A percentile compares a stretch with the other conserved stretches of the same genome.
Evolutionary conservation across 345 rosid species (phyloP).

Genomic region (Conringia planisiliqua): DNA sequence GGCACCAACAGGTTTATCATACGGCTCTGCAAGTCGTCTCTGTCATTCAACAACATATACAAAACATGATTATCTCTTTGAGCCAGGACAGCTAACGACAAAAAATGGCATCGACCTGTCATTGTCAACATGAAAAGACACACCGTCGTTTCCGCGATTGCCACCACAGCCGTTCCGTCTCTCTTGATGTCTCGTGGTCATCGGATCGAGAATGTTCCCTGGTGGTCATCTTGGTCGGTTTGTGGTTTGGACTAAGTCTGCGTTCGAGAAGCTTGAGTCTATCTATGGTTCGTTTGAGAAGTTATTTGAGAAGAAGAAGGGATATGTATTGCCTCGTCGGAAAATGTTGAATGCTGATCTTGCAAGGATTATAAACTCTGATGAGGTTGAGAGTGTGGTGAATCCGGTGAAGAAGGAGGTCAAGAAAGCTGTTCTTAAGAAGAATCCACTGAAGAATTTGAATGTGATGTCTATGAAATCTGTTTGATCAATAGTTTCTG

Average conservation of each 20-base stretch:
- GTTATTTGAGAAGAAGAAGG: conserved; percentile 68
- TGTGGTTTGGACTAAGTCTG: background rate
- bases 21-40: no score
- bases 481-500: no score
- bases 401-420: background rate
- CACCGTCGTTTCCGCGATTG: no score
- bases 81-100: no score
- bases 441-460: background rate
- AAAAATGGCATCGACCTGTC: no score
- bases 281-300: conserved; percentile 59
- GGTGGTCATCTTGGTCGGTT: background rate
- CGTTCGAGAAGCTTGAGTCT: background rate
- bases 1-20: no score
- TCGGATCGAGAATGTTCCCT: background rate
- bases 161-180: no score
- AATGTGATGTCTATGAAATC: no score
- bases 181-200: no score
- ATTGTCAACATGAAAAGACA: no score
- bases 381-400: background rate
- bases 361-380: background rate
- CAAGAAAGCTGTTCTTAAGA: background rate
- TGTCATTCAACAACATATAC: no score
- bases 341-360: conserved; percentile 56
- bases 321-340: conserved; percentile 59
- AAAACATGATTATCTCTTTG: no score